These are phyloP conservation scores for Termitomyces sp. DNA, from an alignment of 768 basidiomycete species.

Conservation along the genomic window DNA sequence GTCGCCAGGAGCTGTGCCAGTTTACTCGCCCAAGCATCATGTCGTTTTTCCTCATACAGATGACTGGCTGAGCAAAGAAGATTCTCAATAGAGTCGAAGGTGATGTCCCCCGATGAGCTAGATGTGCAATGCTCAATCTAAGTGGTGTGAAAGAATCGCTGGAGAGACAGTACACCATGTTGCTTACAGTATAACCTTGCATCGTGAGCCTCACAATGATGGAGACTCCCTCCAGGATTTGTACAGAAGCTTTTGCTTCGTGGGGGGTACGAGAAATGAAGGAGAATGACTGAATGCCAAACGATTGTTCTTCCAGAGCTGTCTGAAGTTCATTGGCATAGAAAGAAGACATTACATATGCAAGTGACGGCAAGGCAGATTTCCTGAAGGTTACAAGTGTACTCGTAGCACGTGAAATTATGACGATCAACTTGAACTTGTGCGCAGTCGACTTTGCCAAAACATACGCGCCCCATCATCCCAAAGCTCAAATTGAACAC, in stretches of 20 bases:
- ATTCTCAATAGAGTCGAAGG: conserved; percentile 56
- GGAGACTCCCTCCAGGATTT: conserved; percentile 48
- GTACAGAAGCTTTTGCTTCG: conserved; percentile 49
- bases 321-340: conserved; percentile 45
- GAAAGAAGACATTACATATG: conserved; percentile 24
- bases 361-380: not conserved
- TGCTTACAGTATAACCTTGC: conserved; percentile 51
- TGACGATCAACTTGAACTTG: not conserved
- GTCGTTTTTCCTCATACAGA: conserved; percentile 42
- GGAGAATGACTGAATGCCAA: conserved; percentile 45
- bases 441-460: not conserved
- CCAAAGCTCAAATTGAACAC: not conserved
- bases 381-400: too few relatives aligned
- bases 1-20: conserved; percentile 33
- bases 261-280: conserved; percentile 32
- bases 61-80: conserved; percentile 51
- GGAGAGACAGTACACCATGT: not conserved
- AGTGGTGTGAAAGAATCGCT: not conserved
- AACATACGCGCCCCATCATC: not conserved
- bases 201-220: conserved; percentile 43
- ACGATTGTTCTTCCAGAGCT: conserved; percentile 54
- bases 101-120: conserved; percentile 15
- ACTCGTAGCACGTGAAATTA: not conserved
- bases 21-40: conserved; percentile 41
- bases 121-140: conserved; percentile 7